Evolutionary conservation across 75 land plant genomes (phyloP).

Genomic region (Picea sitchensis): DNA sequence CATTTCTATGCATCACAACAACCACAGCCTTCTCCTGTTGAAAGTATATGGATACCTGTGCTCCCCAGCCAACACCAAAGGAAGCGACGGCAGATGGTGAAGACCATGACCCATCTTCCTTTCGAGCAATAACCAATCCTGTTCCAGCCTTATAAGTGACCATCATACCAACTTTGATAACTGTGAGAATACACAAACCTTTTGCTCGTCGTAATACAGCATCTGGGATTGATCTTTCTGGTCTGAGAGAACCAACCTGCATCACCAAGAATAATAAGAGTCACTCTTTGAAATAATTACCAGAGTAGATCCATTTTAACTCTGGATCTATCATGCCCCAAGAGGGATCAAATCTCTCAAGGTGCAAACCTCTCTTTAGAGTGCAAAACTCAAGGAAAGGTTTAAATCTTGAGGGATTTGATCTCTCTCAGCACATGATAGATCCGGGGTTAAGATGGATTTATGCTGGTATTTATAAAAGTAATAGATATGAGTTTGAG

Average conservation of each 20-base stretch:
- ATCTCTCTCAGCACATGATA: too few species aligned
- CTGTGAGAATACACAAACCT: slow-evolving; percentile 91
- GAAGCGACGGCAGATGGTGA: slow-evolving; percentile 93
- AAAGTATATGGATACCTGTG: slow-evolving; percentile 53
- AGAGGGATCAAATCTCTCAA: too few species aligned
- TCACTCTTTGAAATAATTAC: not conserved
- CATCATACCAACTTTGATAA: slow-evolving; percentile 84
- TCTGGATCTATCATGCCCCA: too few species aligned
- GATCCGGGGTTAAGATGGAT: too few species aligned
- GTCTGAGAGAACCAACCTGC: slow-evolving; percentile 70
- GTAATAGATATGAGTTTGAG: too few species aligned
- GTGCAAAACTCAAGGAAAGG: too few species aligned
- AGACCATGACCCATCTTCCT: slow-evolving; percentile 96
- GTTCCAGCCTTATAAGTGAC: slow-evolving; percentile 96
- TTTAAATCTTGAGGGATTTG: too few species aligned
- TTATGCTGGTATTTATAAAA: too few species aligned
- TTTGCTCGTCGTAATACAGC: slow-evolving; percentile 75
- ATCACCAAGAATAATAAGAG: not conserved
- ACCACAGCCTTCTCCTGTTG: not conserved
- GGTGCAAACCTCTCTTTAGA: too few species aligned
- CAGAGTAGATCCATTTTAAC: too few species aligned
- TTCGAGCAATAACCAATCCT: slow-evolving; percentile 87
- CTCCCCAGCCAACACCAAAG: slow-evolving; percentile 95
- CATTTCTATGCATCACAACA: not conserved
- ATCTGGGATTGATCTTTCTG: slow-evolving; percentile 86